These are phyloP conservation scores for Lolium rigidum DNA, from an alignment of 176 grass and related monocot species.

Conservation along the genomic window DNA sequence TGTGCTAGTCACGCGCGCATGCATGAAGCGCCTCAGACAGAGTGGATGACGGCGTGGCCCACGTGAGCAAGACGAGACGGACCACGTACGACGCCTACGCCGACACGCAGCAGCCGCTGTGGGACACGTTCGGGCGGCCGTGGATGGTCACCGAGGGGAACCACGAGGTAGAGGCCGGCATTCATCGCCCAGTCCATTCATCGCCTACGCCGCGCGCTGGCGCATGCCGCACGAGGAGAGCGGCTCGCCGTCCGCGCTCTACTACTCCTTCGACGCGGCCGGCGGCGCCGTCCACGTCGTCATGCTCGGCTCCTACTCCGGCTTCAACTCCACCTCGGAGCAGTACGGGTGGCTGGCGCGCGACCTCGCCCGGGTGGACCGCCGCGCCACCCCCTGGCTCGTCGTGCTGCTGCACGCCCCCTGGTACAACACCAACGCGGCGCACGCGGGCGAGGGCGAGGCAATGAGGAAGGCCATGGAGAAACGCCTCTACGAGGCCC, in stretches of 20 bases:
- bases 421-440: conserved; percentile 93
- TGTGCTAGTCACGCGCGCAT: no score
- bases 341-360: conserved; percentile 82
- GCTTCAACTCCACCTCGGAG: conserved; percentile 52
- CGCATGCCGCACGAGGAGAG: conserved; percentile 85
- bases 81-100: conserved; percentile 49
- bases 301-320: conserved; percentile 80
- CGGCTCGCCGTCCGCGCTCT: conserved; percentile 76
- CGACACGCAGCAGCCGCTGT: no score
- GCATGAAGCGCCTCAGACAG: no score
- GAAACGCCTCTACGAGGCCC: conserved; percentile 61
- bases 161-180: conserved; percentile 78
- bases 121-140: conserved; percentile 90
- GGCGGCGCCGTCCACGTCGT: conserved; percentile 68
- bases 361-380: conserved; percentile 77
- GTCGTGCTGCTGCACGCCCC: conserved; percentile 75
- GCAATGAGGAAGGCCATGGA: conserved; percentile 86
- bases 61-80: no score
- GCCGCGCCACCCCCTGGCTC: conserved; percentile 69
- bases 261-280: conserved; percentile 85
- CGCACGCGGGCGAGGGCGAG: conserved; percentile 83
- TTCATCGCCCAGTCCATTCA: conserved; percentile 46
- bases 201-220: conserved; percentile 75
- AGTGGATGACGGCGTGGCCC: conserved; percentile 60
- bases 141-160: conserved; percentile 96